Evolutionary conservation across 2,329 filamentous ascomycete genomes (phyloP).

Genomic region (Diaporthe humulicola): DNA sequence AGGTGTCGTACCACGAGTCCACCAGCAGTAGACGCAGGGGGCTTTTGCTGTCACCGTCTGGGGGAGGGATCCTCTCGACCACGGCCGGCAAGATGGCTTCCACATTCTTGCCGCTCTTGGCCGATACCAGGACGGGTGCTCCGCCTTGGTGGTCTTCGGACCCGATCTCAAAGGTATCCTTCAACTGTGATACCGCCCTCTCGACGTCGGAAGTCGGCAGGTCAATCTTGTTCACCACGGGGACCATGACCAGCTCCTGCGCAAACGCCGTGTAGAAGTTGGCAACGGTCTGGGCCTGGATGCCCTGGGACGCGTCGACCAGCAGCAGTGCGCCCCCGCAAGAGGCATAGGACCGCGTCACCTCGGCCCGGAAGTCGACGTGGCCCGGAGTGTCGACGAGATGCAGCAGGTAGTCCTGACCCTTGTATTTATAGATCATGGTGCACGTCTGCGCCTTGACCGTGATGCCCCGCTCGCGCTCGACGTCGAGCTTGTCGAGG

Average conservation of each 20-base stretch:
- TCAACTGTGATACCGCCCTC: slow-evolving; percentile 87
- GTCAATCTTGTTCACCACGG: slow-evolving; percentile 97
- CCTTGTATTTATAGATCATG: slow-evolving; percentile 93
- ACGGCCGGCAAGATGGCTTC: slow-evolving; percentile 85
- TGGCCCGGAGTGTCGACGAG: slow-evolving; percentile 97
- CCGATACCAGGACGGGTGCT: slow-evolving; percentile 76
- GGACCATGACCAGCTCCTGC: slow-evolving; percentile 87
- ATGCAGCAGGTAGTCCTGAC: slow-evolving; percentile 91
- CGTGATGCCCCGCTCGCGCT: slow-evolving; percentile 95
- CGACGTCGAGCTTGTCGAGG: slow-evolving; percentile 95
- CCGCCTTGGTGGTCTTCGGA: slow-evolving; percentile 69
- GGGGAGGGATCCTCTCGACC: slow-evolving; percentile 86
- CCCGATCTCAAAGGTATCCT: slow-evolving; percentile 88
- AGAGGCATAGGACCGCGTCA: slow-evolving; percentile 94
- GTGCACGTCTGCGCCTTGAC: slow-evolving; percentile 99
- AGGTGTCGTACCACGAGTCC: slow-evolving; percentile 98
- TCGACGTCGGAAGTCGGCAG: slow-evolving; percentile 90
- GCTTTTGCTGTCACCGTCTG: slow-evolving; percentile 78
- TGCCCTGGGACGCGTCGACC: slow-evolving; percentile 95
- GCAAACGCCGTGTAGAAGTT: slow-evolving; percentile 99
- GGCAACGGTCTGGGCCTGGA: slow-evolving; percentile 97
- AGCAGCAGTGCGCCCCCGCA: slow-evolving; percentile 93
- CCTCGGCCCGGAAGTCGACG: slow-evolving; percentile 97
- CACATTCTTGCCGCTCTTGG: slow-evolving; percentile 94
- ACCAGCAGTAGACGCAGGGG: slow-evolving; percentile 89